Percentiles rank a stretch among this genome's conserved stretches.
These are phyloP conservation scores for Filobasidium wieringae DNA, from an alignment of 768 basidiomycete genomes.

Conservation along the genomic window DNA sequence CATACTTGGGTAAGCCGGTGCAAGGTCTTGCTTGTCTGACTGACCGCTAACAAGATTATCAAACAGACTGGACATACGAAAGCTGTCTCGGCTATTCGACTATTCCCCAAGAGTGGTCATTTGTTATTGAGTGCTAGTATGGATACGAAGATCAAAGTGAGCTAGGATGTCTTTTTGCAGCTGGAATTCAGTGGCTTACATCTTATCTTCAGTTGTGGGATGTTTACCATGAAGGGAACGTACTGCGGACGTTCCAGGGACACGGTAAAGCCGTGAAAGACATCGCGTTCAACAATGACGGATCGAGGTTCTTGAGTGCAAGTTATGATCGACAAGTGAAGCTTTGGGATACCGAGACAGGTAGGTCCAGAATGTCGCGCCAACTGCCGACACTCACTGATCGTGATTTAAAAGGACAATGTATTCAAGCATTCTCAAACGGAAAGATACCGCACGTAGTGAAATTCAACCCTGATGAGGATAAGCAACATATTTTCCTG, in stretches of 20 bases:
- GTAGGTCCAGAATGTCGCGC: constrained; percentile 12
- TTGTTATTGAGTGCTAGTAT: constrained; percentile 85
- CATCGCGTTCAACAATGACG: constrained; percentile 87
- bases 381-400: background rate
- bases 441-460: constrained; percentile 96
- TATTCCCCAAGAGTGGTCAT: constrained; percentile 88
- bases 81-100: constrained; percentile 83
- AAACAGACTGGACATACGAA: constrained; percentile 90
- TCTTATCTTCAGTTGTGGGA: constrained; percentile 72
- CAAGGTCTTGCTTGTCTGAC: background rate
- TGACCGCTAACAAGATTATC: too few species aligned
- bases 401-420: constrained; percentile 49
- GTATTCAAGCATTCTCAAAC: constrained; percentile 89
- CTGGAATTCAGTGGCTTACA: background rate
- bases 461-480: constrained; percentile 87
- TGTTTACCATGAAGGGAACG: constrained; percentile 90
- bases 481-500: constrained; percentile 90
- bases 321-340: constrained; percentile 96
- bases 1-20: constrained; percentile 61
- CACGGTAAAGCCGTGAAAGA: constrained; percentile 96
- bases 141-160: constrained; percentile 96
- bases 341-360: constrained; percentile 98
- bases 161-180: constrained; percentile 19
- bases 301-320: constrained; percentile 76
- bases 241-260: constrained; percentile 90